Evolutionary conservation across 768 basidiomycete genomes (phyloP).

Genomic region (Lactarius pseudohatsudake): DNA sequence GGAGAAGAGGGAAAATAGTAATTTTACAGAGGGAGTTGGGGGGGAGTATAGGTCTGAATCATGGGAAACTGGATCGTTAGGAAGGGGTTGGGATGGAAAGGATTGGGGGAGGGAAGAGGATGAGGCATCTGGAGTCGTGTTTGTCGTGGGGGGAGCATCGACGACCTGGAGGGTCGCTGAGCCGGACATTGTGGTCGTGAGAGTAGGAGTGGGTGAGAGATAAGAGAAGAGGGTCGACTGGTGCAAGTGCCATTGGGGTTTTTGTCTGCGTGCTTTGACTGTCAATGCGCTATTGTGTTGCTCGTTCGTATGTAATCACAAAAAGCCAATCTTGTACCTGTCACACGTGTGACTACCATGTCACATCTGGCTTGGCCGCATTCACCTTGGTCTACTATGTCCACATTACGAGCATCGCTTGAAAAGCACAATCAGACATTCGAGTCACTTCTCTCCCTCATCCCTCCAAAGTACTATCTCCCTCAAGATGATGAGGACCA

Average conservation of each 20-base stretch:
- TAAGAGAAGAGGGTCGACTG: slow-evolving; percentile 14
- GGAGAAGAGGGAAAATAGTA: slow-evolving; percentile 67
- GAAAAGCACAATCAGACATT: slow-evolving; percentile 87
- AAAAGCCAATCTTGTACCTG: slow-evolving; percentile 12
- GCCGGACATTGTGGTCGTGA: slow-evolving; percentile 31
- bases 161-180: slow-evolving; percentile 33
- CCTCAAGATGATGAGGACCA: slow-evolving; percentile 64
- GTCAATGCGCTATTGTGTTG: slow-evolving; percentile 23
- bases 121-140: slow-evolving; percentile 32
- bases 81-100: slow-evolving; percentile 29
- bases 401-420: slow-evolving; percentile 57
- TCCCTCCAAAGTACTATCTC: slow-evolving; percentile 89
- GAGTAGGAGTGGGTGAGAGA: slow-evolving; percentile 28
- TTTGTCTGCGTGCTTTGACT: slow-evolving; percentile 31
- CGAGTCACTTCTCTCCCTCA: slow-evolving; percentile 76
- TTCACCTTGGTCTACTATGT: not conserved
- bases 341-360: not conserved
- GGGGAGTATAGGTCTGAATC: slow-evolving; percentile 31
- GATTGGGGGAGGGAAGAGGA: slow-evolving; percentile 26
- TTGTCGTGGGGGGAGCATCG: slow-evolving; percentile 24
- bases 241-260: slow-evolving; percentile 32
- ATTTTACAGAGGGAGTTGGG: slow-evolving; percentile 44
- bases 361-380: too few species aligned
- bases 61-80: slow-evolving; percentile 30
- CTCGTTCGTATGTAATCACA: slow-evolving; percentile 27